Base-by-base conservation (phyloP, 2,329 filamentous ascomycete genomes). In the Cercospora zeina region DNA sequence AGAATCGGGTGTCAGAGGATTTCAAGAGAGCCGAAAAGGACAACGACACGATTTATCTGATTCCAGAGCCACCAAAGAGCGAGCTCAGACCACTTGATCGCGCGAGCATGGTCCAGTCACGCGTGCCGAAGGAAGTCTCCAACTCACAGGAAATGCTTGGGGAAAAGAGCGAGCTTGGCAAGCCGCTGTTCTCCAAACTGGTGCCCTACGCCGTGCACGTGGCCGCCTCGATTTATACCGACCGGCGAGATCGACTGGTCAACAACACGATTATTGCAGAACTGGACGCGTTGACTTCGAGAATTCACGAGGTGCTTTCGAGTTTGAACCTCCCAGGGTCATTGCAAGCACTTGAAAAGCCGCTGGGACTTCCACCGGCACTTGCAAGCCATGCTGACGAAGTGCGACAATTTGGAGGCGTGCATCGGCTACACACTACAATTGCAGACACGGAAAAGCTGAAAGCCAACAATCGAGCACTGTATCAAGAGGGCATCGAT, bases 121-220 rank as follows among this genome's bases (percentile, higher is more conserved):
- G 88, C 63, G 83, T 91, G 0, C 93, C 95, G 0, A 87, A 88
- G 19, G 90, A 97, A 72, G 85, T 99, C 1, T 86, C 87, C 0
- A 87, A 91, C 61, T 91, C 93, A 0, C 86, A 90, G 58, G 87
- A 90, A 0, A 87, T 90, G 74, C 82, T 99, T 3, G 91, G 92
- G 1, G 89, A 95, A 11, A 67, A 67, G 13, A 86, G 86, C 13
- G 88, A 93, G 62, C 89, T 97, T 70, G 93, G 95, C 0, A 87
- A 87, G 21, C 90, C 92, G 0, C 78, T 99, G 0, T 97, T 99
- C 74, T 86, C 90, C 1, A 95, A 93, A 70, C 83, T 99, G 1
- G 95, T 99, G 0, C 95, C 95, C 0, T 97, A 97, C 74, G 92
- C 93, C 0, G 95, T 97, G 0, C 95, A 99, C 72, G 85, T 97